These are phyloP conservation scores for Chytriomyces hyalinus DNA, from an alignment of 192 early-diverging fungal genomes.

Conservation along the genomic window DNA sequence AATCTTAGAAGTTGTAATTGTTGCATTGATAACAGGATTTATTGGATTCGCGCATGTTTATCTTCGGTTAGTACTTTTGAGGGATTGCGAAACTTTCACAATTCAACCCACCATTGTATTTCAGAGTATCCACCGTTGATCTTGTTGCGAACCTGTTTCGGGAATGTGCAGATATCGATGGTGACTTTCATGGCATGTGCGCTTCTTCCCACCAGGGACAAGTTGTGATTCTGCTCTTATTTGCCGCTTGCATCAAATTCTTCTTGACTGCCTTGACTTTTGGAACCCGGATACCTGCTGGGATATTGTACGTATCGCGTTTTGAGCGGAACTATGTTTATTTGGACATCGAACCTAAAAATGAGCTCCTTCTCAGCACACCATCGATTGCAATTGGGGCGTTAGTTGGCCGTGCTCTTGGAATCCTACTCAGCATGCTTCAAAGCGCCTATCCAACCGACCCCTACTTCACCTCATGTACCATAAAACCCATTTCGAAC, in stretches of 20 bases:
- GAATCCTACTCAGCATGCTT: slow-evolving; percentile 75
- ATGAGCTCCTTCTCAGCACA: slow-evolving; percentile 83
- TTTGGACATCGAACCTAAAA: background rate
- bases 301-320: slow-evolving; percentile 47
- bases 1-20: slow-evolving; percentile 51
- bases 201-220: slow-evolving; percentile 18
- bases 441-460: slow-evolving; percentile 62
- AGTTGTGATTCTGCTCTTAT: slow-evolving; percentile 42
- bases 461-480: slow-evolving; percentile 76
- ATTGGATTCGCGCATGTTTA: slow-evolving; percentile 53
- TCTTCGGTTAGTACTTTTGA: slow-evolving; percentile 37
- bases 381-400: slow-evolving; percentile 96
- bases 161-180: slow-evolving; percentile 60
- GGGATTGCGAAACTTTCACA: slow-evolving; percentile 7
- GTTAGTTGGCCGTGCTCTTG: slow-evolving; percentile 86
- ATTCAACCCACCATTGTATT: background rate
- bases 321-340: background rate
- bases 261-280: slow-evolving; percentile 59
- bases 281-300: slow-evolving; percentile 58
- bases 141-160: slow-evolving; percentile 61
- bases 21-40: slow-evolving; percentile 58
- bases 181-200: slow-evolving; percentile 59
- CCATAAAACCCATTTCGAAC: slow-evolving; percentile 40
- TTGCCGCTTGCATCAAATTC: slow-evolving; percentile 53
- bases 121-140: slow-evolving; percentile 48